Conservation (phyloP, 2,329 filamentous ascomycete genomes). For the Pseudogymnoascus sp. region DNA sequence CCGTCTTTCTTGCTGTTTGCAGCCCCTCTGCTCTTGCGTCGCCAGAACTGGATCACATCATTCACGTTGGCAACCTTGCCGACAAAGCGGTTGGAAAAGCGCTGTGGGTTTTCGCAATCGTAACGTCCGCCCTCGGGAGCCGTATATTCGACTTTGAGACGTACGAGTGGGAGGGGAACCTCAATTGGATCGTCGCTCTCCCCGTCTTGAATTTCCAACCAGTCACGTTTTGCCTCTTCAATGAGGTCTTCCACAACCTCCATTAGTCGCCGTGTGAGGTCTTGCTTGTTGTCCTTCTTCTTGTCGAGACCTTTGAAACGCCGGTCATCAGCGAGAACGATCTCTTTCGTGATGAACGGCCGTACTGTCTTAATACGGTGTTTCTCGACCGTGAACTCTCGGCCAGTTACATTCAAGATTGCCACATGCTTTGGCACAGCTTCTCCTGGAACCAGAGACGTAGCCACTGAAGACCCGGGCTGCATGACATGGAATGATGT, state of each 20-base stretch:
- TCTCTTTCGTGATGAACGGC: constrained; percentile 81
- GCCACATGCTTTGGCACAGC: constrained; percentile 86
- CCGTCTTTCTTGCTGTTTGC: constrained; percentile 44
- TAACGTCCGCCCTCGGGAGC: constrained; percentile 78
- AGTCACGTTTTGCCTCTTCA: constrained; percentile 71
- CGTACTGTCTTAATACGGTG: constrained; percentile 81
- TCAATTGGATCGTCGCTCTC: constrained; percentile 49
- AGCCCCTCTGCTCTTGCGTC: constrained; percentile 61
- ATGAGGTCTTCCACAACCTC: constrained; percentile 80
- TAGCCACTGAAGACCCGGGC: constrained; percentile 91
- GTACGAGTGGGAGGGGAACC: constrained; percentile 72
- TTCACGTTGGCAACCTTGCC: constrained; percentile 89
- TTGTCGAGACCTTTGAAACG: constrained; percentile 71
- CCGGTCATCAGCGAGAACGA: constrained; percentile 67
- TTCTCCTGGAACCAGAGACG: constrained; percentile 83
- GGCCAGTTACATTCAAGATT: constrained; percentile 75
- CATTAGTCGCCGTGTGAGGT: constrained; percentile 71
- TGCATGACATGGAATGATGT: constrained; percentile 95
- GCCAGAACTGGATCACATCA: constrained; percentile 87
- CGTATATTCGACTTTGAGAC: constrained; percentile 85
- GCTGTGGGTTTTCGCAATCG: constrained; percentile 89
- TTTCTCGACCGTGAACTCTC: constrained; percentile 70
- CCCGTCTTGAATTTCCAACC: constrained; percentile 69
- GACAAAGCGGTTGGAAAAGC: constrained; percentile 87
- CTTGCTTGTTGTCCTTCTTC: constrained; percentile 73